Evolutionary conservation across 1,284 basidiomycete species (phyloP).

Genomic region (Heliocybe sulcata): DNA sequence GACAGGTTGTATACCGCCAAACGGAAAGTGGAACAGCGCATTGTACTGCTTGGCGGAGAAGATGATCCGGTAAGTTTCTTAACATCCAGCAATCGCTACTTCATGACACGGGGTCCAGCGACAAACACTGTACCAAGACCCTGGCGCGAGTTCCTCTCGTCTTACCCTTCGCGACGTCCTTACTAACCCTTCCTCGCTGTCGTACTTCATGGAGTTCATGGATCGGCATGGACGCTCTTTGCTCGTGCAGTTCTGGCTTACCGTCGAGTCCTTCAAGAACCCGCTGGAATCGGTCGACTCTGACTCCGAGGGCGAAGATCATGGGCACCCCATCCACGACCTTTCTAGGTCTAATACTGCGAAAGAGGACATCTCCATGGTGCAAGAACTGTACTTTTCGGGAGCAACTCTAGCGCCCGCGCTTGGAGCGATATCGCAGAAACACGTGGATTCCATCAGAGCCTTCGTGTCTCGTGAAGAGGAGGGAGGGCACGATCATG

Average conservation of each 20-base stretch:
- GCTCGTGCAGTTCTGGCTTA: slow-evolving; percentile 95
- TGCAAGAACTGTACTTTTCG: slow-evolving; percentile 82
- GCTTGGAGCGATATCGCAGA: slow-evolving; percentile 60
- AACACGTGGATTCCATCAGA: slow-evolving; percentile 64
- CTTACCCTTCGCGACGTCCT: slow-evolving; percentile 69
- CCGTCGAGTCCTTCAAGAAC: slow-evolving; percentile 95
- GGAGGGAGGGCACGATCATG: slow-evolving; percentile 31
- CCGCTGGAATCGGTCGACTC: slow-evolving; percentile 84
- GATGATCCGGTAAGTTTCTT: slow-evolving; percentile 50
- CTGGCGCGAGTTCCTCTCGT: slow-evolving; percentile 14
- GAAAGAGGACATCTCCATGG: slow-evolving; percentile 82
- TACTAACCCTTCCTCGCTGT: slow-evolving; percentile 81
- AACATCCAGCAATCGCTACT: too few species aligned
- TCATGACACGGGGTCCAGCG: too few species aligned
- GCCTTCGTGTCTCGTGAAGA: slow-evolving; percentile 52
- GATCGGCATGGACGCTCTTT: slow-evolving; percentile 81
- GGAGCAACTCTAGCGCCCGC: slow-evolving; percentile 48
- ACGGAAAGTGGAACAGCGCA: slow-evolving; percentile 79
- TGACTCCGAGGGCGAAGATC: slow-evolving; percentile 60
- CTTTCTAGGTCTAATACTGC: slow-evolving; percentile 53
- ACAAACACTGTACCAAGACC: slow-evolving; percentile 20
- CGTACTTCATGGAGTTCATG: slow-evolving; percentile 98
- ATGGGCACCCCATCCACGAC: slow-evolving; percentile 42
- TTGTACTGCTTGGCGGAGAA: slow-evolving; percentile 69
- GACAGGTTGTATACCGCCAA: slow-evolving; percentile 86